phyloP scores from a whole-genome alignment of 2,329 filamentous ascomycete species.

The Arthrinium phaeospermum region DNA sequence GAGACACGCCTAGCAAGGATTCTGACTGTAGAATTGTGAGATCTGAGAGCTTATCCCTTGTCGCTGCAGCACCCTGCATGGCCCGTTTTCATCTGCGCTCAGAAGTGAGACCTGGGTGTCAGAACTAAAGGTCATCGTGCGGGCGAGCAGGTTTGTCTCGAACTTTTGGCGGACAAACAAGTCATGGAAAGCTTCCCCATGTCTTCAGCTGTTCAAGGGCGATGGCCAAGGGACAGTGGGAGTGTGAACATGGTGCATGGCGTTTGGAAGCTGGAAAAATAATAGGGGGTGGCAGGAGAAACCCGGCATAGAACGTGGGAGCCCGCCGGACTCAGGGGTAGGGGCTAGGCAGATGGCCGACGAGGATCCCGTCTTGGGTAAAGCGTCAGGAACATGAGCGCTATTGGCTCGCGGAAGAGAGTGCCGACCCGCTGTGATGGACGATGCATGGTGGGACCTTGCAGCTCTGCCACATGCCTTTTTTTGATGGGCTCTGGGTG shows the following conservation, averaged over 20 bases:
- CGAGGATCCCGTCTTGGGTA: conserved; percentile 27
- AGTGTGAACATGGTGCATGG: background rate
- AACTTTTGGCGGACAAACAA: background rate
- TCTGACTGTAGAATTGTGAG: background rate
- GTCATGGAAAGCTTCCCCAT: background rate
- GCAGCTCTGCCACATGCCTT: conserved; percentile 11
- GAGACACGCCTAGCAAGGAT: background rate
- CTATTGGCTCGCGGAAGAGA: conserved; percentile 47
- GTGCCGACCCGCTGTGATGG: conserved; percentile 39
- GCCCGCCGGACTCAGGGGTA: conserved; percentile 7
- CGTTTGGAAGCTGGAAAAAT: conserved; percentile 1
- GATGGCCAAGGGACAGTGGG: background rate
- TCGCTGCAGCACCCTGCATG: conserved; percentile 14
- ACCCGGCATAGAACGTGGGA: conserved; percentile 3
- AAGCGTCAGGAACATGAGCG: conserved; percentile 46
- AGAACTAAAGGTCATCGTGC: background rate
- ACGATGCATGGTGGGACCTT: conserved; percentile 22
- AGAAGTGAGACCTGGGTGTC: conserved; percentile 1
- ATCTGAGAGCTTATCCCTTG: conserved; percentile 14
- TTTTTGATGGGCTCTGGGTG: background rate
- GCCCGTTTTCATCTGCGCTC: background rate
- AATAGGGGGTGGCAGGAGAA: conserved; percentile 10
- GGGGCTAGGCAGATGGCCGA: background rate
- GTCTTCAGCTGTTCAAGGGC: background rate
- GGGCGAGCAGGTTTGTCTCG: background rate